phyloP scores from a whole-genome alignment of 2,329 filamentous ascomycete species.

The Emericellopsis cladophorae region DNA sequence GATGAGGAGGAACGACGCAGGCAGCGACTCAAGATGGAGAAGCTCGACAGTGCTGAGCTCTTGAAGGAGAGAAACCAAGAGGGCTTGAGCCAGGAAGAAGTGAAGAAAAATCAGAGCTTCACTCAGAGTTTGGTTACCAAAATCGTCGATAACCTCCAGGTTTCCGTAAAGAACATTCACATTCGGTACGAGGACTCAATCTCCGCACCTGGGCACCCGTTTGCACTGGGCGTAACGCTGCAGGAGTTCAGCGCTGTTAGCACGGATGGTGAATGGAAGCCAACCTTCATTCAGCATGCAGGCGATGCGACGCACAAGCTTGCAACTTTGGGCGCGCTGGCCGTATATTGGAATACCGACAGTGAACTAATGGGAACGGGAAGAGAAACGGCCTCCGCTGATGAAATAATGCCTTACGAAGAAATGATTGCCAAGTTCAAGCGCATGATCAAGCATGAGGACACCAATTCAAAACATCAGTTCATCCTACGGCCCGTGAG shows the following conservation, averaged over 20 bases:
- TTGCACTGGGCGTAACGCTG: constrained; percentile 81
- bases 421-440: constrained; percentile 69
- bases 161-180: constrained; percentile 97
- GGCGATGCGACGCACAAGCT: constrained; percentile 81
- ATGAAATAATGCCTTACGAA: constrained; percentile 54
- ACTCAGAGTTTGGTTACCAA: constrained; percentile 90
- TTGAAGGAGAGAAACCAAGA: constrained; percentile 87
- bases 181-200: constrained; percentile 97
- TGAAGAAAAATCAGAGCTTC: constrained; percentile 96
- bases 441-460: constrained; percentile 65
- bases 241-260: constrained; percentile 96
- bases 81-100: constrained; percentile 86
- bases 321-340: constrained; percentile 76
- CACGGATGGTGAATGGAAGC: constrained; percentile 88
- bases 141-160: constrained; percentile 96
- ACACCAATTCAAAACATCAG: constrained; percentile 53
- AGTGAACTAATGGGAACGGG: constrained; percentile 71
- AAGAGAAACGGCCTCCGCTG: constrained; percentile 43
- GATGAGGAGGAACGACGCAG: constrained; percentile 80
- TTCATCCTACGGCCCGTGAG: constrained; percentile 95
- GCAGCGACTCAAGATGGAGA: constrained; percentile 96
- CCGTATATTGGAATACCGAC: constrained; percentile 98
- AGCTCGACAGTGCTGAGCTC: constrained; percentile 90
- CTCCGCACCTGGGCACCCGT: constrained; percentile 87
- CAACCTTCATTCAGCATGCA: constrained; percentile 87